Conservation (phyloP, 495 filamentous ascomycete species). For the Massariosphaeria phaeospora region DNA sequence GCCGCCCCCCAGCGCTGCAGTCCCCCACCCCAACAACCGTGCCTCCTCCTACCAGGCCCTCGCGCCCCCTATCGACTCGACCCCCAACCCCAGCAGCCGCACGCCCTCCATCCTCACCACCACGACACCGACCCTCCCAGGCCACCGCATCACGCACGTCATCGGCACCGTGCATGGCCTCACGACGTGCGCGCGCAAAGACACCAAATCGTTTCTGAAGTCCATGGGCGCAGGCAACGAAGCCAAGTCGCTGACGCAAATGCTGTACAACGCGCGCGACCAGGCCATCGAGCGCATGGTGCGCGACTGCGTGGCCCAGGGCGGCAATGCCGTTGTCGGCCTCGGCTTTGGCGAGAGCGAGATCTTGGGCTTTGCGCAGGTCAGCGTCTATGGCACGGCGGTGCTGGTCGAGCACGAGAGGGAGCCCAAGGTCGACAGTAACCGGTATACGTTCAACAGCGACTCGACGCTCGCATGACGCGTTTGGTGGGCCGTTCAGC, state of each 20-base stretch:
- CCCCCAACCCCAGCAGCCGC: slow-evolving; percentile 16
- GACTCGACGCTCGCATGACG: no score
- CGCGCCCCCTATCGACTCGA: slow-evolving; percentile 3
- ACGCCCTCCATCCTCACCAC: slow-evolving; percentile 12
- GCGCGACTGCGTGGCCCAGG: slow-evolving; percentile 16
- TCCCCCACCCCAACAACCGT: no score
- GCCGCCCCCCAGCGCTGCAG: slow-evolving; percentile 1
- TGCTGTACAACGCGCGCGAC: slow-evolving; percentile 23
- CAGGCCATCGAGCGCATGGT: slow-evolving; percentile 24
- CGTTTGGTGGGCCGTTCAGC: no score
- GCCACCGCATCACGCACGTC: slow-evolving; percentile 20
- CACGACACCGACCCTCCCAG: slow-evolving; percentile 13
- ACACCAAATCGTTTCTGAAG: slow-evolving; percentile 26
- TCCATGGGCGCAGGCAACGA: slow-evolving; percentile 15
- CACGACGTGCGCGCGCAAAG: slow-evolving; percentile 23
- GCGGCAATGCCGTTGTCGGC: slow-evolving; percentile 21
- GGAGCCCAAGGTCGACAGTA: slow-evolving; percentile 6
- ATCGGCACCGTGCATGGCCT: slow-evolving; percentile 24
- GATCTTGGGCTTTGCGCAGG: slow-evolving; percentile 19
- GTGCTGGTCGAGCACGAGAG: slow-evolving; percentile 16
- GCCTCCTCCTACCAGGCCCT: background rate
- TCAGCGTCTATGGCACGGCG: slow-evolving; percentile 20
- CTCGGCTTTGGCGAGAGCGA: slow-evolving; percentile 29
- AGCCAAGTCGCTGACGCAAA: slow-evolving; percentile 23
- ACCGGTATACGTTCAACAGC: no score